Conservation (phyloP, 345 rosid species). For the Eutrema yunnanense region DNA sequence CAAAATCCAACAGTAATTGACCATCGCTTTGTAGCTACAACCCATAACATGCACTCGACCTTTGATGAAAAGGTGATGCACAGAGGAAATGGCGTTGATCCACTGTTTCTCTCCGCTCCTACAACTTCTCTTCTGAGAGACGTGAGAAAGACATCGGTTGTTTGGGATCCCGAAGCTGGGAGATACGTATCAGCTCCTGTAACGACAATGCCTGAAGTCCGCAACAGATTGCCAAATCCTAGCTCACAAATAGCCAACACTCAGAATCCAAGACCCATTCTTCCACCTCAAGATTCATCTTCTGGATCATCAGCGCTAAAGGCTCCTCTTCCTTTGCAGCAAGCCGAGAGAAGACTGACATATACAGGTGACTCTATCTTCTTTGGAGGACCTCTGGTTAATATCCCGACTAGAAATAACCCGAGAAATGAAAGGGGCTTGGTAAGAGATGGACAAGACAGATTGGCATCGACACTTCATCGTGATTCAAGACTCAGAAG, state of each 20-base stretch:
- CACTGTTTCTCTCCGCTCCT: slow-evolving; percentile 57
- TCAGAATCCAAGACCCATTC: slow-evolving; percentile 34
- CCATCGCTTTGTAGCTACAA: slow-evolving; percentile 27
- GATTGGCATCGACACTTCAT: slow-evolving; percentile 45
- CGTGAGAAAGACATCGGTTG: slow-evolving; percentile 71
- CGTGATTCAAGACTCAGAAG: slow-evolving; percentile 71
- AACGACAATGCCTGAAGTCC: slow-evolving; percentile 55
- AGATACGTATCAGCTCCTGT: slow-evolving; percentile 77
- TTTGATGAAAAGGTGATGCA: slow-evolving; percentile 47
- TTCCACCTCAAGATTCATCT: slow-evolving; percentile 36
- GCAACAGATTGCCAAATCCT: slow-evolving; percentile 36
- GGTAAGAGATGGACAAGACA: slow-evolving; percentile 51
- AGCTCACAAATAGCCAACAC: slow-evolving; percentile 30
- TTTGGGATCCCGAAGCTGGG: slow-evolving; percentile 95
- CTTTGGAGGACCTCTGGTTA: slow-evolving; percentile 84
- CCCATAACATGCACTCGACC: slow-evolving; percentile 31
- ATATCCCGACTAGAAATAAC: slow-evolving; percentile 46
- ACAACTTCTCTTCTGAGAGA: slow-evolving; percentile 71
- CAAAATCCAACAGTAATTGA: slow-evolving; percentile 40
- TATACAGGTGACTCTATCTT: slow-evolving; percentile 88
- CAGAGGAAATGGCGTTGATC: slow-evolving; percentile 45
- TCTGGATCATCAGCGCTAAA: slow-evolving; percentile 33
- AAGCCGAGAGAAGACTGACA: slow-evolving; percentile 52
- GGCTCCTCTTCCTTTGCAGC: slow-evolving; percentile 39
- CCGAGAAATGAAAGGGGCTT: slow-evolving; percentile 42